Conservation (phyloP, 768 basidiomycete genomes). For the Rubroboletus pulcherrimus region DNA sequence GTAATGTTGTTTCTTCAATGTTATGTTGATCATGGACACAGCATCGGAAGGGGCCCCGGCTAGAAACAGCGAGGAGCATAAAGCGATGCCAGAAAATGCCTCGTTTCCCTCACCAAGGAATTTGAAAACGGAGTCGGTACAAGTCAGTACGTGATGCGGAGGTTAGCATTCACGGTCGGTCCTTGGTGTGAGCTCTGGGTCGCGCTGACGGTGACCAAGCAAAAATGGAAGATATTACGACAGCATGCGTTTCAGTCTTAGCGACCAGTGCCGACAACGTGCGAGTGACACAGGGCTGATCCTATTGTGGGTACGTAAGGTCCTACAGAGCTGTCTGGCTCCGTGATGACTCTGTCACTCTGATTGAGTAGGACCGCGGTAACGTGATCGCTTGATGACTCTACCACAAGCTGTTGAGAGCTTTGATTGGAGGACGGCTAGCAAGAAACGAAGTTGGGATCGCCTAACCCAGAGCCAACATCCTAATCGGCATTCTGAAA, state of each 20-base stretch:
- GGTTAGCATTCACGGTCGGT: background rate
- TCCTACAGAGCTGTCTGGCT: no score
- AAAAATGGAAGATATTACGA: background rate
- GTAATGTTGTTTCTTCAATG: background rate
- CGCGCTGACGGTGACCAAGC: background rate
- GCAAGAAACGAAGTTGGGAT: no score
- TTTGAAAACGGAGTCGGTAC: background rate
- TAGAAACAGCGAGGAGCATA: background rate
- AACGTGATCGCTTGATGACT: no score
- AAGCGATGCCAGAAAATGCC: no score
- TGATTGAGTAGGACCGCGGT: no score
- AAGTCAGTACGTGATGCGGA: background rate
- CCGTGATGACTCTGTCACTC: no score
- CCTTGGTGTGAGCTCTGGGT: no score
- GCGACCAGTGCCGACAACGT: background rate
- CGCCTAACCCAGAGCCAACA: no score
- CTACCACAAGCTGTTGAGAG: no score
- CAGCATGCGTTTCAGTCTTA: background rate
- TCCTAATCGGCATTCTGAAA: no score
- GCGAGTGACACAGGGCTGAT: background rate
- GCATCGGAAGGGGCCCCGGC: background rate
- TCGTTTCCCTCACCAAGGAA: no score
- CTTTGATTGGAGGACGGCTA: no score
- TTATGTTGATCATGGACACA: background rate
- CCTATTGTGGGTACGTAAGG: background rate